Conservation (phyloP, 2,329 filamentous ascomycete species). For the Penicillium sp. region DNA sequence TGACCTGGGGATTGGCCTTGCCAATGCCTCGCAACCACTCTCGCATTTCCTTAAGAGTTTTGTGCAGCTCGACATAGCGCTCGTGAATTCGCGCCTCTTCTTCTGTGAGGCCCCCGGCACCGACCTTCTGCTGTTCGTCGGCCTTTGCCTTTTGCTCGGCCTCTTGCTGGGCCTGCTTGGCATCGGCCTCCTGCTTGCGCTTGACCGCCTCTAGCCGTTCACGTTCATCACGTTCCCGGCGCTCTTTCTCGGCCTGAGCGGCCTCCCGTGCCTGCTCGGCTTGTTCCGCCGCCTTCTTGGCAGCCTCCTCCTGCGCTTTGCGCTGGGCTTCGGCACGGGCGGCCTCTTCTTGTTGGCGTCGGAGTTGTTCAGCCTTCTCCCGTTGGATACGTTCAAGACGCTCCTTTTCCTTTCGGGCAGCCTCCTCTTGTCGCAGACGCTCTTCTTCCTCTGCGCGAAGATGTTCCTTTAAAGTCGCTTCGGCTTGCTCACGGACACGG, state of each 20-base stretch:
- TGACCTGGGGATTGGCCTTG: constrained; percentile 60
- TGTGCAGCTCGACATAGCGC: constrained; percentile 62
- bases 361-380: constrained; percentile 36
- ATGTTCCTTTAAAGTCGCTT: constrained; percentile 55
- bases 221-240: constrained; percentile 38
- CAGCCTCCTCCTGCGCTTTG: constrained; percentile 36
- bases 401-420: constrained; percentile 38
- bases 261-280: constrained; percentile 43
- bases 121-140: constrained; percentile 33
- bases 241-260: constrained; percentile 36
- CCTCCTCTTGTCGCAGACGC: constrained; percentile 38
- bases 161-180: constrained; percentile 33
- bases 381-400: constrained; percentile 37
- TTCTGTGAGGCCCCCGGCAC: constrained; percentile 31
- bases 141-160: constrained; percentile 33
- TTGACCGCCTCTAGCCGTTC: constrained; percentile 36
- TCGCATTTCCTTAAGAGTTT: constrained; percentile 64
- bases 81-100: constrained; percentile 48
- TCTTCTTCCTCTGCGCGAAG: constrained; percentile 44
- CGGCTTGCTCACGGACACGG: constrained; percentile 59
- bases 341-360: constrained; percentile 40
- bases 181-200: constrained; percentile 35
- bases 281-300: constrained; percentile 36
- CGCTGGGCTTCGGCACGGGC: constrained; percentile 42
- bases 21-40: constrained; percentile 57